Conservation (phyloP, 106 monocot genomes). For the Dioscorea dumetorum region DNA sequence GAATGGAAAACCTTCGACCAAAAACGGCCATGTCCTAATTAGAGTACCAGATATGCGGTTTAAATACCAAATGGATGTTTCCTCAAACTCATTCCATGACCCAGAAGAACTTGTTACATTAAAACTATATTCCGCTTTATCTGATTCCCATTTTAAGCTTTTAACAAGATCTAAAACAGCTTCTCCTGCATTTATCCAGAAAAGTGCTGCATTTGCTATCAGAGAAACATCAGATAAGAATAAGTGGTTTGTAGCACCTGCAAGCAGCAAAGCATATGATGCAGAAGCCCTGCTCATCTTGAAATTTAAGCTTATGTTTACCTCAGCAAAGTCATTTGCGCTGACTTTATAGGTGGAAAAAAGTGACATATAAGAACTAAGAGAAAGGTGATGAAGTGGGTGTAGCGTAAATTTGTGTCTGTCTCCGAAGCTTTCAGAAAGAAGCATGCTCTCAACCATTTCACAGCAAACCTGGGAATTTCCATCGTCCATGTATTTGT, state of each 20-base stretch:
- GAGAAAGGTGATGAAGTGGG: slow-evolving; percentile 65
- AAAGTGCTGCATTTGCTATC: slow-evolving; percentile 36
- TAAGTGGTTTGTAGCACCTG: slow-evolving; percentile 44
- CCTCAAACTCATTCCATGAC: slow-evolving; percentile 21
- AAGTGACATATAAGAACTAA: slow-evolving; percentile 54
- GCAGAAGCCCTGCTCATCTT: slow-evolving; percentile 43
- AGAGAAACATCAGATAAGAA: slow-evolving; percentile 59
- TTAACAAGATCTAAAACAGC: slow-evolving; percentile 36
- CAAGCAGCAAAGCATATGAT: slow-evolving; percentile 63
- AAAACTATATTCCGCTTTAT: slow-evolving; percentile 2
- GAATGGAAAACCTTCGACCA: slow-evolving; percentile 30
- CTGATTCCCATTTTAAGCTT: background rate
- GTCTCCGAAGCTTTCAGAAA: slow-evolving; percentile 25
- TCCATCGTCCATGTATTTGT: slow-evolving; percentile 43
- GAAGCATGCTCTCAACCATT: slow-evolving; percentile 43
- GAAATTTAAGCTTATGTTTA: slow-evolving; percentile 1
- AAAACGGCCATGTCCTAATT: slow-evolving; percentile 41
- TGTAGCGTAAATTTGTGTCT: slow-evolving; percentile 36
- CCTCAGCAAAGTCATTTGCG: slow-evolving; percentile 6
- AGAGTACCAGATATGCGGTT: slow-evolving; percentile 21
- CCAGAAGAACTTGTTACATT: slow-evolving; percentile 2
- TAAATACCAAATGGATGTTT: slow-evolving; percentile 20
- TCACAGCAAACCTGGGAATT: slow-evolving; percentile 45
- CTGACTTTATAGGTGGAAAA: slow-evolving; percentile 47
- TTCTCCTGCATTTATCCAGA: slow-evolving; percentile 58